Evolutionary conservation across 1,139 yeast species (phyloP), one percentile per base, ranked within the genome.

Genomic region (Hyphopichia khmerensis): DNA sequence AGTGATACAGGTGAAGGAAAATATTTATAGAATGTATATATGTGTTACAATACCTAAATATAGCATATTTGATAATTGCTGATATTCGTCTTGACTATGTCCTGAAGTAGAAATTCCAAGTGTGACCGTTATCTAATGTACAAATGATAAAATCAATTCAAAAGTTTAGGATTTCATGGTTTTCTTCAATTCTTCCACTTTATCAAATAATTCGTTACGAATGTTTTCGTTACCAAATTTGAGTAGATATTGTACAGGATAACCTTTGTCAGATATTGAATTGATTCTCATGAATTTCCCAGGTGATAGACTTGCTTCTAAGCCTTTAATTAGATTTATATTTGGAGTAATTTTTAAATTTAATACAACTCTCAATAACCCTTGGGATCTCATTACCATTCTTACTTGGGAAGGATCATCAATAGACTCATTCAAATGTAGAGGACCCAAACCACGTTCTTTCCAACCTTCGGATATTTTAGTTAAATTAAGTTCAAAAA

Each of bases 321-420:
- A 84, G 0, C 98, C 99, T 58, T 80, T 79, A 47, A 79, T 67
- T 2, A 89, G 66, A 46, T 82, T 80, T 15, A 89, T 78, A 3
- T 67, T 63, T 38, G 75, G 65, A 1, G 75, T 69, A 31, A 95
- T 68, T 17, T 90, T 85, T 41, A 83, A 68, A 62, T 95, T 95
- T 50, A 95, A 70, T 27, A 93, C 82, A 21, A 93, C 95, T 49
- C 91, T 80, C 48, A 89, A 73, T 29, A 89, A 78, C 1, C 96
- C 96, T 49, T 87, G 88, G 3, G 96, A 84, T 59, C 99, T 80
- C 97, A 95, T 91, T 4, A 93, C 86, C 23, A 93, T 62, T 51
- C 98, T 58, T 40, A 65, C 64, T 40, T 64, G 57, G 19, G 53
- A 49, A 4, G 65, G 57, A 38, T 67, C 67, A 3, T 55, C 55